phyloP scores from a whole-genome alignment of 2,329 filamentous ascomycete species.

The Diaporthe amygdali region DNA sequence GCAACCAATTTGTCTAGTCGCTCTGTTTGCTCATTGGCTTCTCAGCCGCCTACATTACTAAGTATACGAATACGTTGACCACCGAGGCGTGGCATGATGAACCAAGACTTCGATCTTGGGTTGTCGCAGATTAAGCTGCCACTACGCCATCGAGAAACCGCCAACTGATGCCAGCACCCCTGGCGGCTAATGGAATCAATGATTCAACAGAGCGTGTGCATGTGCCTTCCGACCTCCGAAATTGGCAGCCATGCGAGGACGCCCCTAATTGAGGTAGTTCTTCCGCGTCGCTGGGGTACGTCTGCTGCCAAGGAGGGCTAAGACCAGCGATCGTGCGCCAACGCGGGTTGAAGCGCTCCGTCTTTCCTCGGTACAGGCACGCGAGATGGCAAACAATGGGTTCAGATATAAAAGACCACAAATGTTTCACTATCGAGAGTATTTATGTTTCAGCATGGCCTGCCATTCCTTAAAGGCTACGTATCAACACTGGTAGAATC shows the following conservation, averaged over 20 bases:
- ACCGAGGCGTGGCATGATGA: neutral
- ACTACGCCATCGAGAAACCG: neutral
- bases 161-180: neutral
- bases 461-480: no score
- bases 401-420: neutral
- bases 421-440: neutral
- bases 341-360: constrained; percentile 11
- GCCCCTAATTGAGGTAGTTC: neutral
- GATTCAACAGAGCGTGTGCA: neutral
- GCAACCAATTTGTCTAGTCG: no score
- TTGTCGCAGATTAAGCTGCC: neutral
- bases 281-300: neutral
- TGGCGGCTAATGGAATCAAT: neutral
- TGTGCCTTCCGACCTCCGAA: neutral
- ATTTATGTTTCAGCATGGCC: no score
- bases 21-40: neutral
- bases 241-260: neutral
- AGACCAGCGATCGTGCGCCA: constrained; percentile 1
- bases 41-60: neutral
- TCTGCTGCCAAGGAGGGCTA: constrained; percentile 1
- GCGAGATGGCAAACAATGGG: neutral
- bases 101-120: neutral
- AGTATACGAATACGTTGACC: no score
- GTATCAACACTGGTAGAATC: neutral
- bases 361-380: constrained; percentile 3